Base-by-base conservation (phyloP, 1,284 basidiomycete genomes). In the Sphaerobolus stellatus region DNA sequence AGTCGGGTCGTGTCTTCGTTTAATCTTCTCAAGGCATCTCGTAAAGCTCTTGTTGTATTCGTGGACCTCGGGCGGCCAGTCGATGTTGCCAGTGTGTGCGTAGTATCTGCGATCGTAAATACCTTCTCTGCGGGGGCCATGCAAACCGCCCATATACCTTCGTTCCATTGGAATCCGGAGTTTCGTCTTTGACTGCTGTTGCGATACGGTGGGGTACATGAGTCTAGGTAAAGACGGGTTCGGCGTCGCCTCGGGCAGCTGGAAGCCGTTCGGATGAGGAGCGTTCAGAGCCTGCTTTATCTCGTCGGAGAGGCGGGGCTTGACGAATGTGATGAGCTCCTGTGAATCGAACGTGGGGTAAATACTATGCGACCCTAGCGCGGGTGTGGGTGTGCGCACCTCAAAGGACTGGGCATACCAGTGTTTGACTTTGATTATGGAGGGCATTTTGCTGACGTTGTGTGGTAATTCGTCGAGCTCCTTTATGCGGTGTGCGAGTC, bases 331-430 rank as follows among this genome's bases (percentile, higher is more conserved):
- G 65, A 96, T 85, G 56, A 97, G 81, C 75, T 97, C 94, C 93
- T 97, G 63, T 16, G 48, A 13, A 38, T 25, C 45, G 40, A 41
- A 20, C 2, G 34, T 56, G 50, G 31, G 36, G 36, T 45, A 46
- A 48, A 41, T 16, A 52, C n/a, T n/a, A n/a, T n/a, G n/a, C n/a
- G n/a, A n/a, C n/a, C n/a, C n/a, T n/a, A n/a, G 38, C 49, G 24
- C 34, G 20, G 31, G 20, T 30, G n/a, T 25, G 43, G 30, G 29
- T 1, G 22, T 31, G 75, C 83, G 58, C 52, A 94, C 94, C 80
- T 98, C 92, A 66, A 99, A 99, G 16, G 92, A 95, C 75, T 99
- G 93, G 0, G 95, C 96, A 68, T 99, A 99, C 96, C 96, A 99
- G 67, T 97, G 88, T 76, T 96, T 96, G 61, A 99, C 96, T 67